Conservation (phyloP, 768 basidiomycete genomes). For the Candolleomyces eurysporus region DNA sequence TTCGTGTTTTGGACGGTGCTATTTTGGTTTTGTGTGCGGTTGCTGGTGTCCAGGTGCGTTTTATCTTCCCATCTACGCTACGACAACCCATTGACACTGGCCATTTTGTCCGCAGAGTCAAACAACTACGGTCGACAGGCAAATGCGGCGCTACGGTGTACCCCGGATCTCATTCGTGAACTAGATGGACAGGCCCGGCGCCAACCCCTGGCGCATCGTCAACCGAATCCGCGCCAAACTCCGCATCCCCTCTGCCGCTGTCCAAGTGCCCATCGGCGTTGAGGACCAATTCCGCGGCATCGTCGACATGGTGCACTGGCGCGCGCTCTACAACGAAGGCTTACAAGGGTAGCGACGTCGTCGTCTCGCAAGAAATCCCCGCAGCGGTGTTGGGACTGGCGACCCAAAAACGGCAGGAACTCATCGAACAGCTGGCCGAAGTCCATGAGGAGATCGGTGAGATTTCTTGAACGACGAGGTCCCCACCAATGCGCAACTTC, state of each 20-base stretch:
- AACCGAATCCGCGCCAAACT: conserved; percentile 90
- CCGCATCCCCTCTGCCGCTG: conserved; percentile 88
- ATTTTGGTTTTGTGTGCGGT: conserved; percentile 96
- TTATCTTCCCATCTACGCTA: too few relatives aligned
- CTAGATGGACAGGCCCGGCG: conserved; percentile 98
- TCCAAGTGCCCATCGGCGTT: conserved; percentile 91
- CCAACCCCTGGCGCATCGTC: conserved; percentile 95
- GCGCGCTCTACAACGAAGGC: conserved; percentile 92
- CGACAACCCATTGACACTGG: neutral
- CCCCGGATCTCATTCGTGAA: conserved; percentile 96
- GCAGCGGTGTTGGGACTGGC: conserved; percentile 70
- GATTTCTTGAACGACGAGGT: conserved; percentile 82
- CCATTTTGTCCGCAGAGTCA: conserved; percentile 61
- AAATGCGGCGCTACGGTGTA: conserved; percentile 97
- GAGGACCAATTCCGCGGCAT: conserved; percentile 89
- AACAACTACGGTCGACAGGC: conserved; percentile 97
- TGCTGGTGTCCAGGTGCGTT: conserved; percentile 82
- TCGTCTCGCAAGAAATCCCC: conserved; percentile 88
- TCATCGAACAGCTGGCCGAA: conserved; percentile 94
- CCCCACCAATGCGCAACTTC: conserved; percentile 72
- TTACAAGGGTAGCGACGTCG: conserved; percentile 82
- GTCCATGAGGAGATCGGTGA: conserved; percentile 96
- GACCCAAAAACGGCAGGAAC: conserved; percentile 80
- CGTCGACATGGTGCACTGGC: conserved; percentile 93
- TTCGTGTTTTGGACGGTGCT: conserved; percentile 95